Conservation (phyloP, 305 asterid species). For the Rubia tinctorum region DNA sequence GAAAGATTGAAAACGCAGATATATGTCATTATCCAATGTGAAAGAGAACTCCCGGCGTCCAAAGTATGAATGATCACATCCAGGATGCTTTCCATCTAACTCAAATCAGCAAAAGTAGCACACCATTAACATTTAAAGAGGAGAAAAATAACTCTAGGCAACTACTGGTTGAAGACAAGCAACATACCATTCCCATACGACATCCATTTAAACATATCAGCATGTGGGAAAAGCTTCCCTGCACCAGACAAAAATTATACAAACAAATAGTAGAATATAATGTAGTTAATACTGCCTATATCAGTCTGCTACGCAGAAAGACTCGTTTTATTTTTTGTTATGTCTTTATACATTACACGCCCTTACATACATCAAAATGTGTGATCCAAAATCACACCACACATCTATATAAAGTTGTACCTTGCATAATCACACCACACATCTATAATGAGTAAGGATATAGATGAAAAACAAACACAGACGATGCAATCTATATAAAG, state of each 20-base stretch:
- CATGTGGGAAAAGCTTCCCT: slow-evolving; percentile 82
- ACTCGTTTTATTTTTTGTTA: background rate
- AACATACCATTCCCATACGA: slow-evolving; percentile 84
- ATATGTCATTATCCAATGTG: slow-evolving; percentile 72
- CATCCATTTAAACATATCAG: slow-evolving; percentile 85
- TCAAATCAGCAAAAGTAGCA: slow-evolving; percentile 14
- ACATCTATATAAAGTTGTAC: background rate
- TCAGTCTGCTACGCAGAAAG: background rate
- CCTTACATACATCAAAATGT: too few relatives aligned
- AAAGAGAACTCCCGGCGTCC: slow-evolving; percentile 93
- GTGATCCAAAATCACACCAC: background rate
- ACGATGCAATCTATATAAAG: too few relatives aligned
- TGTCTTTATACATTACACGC: background rate
- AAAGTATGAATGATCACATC: slow-evolving; percentile 84
- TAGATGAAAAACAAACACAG: background rate
- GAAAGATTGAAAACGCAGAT: slow-evolving; percentile 61
- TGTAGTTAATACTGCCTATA: background rate
- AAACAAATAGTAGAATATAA: background rate
- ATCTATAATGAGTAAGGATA: background rate
- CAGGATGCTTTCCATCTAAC: slow-evolving; percentile 95
- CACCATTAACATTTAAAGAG: background rate
- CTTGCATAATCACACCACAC: background rate
- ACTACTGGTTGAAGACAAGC: slow-evolving; percentile 13
- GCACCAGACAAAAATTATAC: slow-evolving; percentile 31
- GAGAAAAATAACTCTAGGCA: too few relatives aligned